Percentiles rank a stretch among this genome's conserved stretches.
phyloP scores from a whole-genome alignment of 169 alveolate species.

The Plasmodium falciparum region DNA sequence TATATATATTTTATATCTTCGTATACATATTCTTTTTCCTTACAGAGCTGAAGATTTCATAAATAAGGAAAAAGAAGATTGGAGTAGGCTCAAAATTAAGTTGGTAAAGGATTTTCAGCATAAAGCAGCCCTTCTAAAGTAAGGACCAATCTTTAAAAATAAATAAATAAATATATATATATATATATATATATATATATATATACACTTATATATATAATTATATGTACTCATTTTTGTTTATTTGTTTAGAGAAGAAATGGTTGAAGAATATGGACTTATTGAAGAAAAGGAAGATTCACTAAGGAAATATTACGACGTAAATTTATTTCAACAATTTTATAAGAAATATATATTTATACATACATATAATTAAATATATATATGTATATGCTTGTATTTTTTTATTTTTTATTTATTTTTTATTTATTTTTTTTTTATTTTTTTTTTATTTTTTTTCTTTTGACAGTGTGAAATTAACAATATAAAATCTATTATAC shows the following conservation, averaged over 20 bases:
- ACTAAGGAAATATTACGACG: constrained; percentile 67
- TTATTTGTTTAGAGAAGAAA: constrained; percentile 44
- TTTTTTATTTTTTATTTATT: constrained; percentile 6
- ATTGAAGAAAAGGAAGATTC: constrained; percentile 72
- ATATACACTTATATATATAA: neutral
- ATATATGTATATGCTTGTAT: neutral
- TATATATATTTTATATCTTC: too few relatives aligned
- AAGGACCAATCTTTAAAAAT: neutral
- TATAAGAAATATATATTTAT: neutral
- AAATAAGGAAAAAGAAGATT: constrained; percentile 67
- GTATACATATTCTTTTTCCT: neutral
- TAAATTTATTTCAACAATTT: neutral
- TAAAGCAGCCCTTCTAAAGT: constrained; percentile 63
- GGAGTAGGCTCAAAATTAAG: constrained; percentile 61
- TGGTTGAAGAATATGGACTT: constrained; percentile 51
- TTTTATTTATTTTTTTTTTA: too few relatives aligned
- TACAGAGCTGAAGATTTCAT: constrained; percentile 68
- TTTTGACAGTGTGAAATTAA: constrained; percentile 34
- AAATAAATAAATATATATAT: neutral
- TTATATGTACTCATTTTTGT: neutral
- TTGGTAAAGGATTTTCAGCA: constrained; percentile 62
- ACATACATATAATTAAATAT: neutral
- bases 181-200: constrained; percentile 7
- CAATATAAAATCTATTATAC: constrained; percentile 43
- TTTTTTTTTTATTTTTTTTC: too few relatives aligned